Evolutionary conservation across 345 rosid species (phyloP), one percentile per base, ranked within the genome.

Genomic region (Murraya paniculata): DNA sequence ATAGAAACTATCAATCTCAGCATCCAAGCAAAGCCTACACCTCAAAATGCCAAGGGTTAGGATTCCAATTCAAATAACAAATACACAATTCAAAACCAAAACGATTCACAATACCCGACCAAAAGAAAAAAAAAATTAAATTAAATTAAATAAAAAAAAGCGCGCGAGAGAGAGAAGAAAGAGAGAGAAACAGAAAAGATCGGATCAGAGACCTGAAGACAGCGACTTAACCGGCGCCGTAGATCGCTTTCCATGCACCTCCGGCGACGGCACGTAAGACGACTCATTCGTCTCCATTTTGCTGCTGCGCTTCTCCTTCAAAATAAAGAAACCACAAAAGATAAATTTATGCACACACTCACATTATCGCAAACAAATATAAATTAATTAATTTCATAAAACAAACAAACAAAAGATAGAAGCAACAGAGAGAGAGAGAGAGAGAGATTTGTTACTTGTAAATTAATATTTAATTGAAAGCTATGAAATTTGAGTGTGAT

Each of bases 231-330:
- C 91, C 84, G 79, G 91, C 58, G 91, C 91, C 13, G 91, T 89
- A 78, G 98, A 88, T 87, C 94, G 83, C 80, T 88, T 82, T 61
- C 86, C 84, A 45, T 76, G 86, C 59, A 84, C 90, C 90, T 93
- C 99, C 56, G 98, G 97, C 22, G 95, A 91, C 56, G 92, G 90
- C 45, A 90, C 84, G 80, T 90, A 90, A 66, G 95, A 94, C 59
- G 95, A 89, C 83, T 92, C 99, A 41, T 93, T 94, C 62, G 97
- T 90, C 81, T 94, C 99, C 99, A 96, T 95, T 85, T 31, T 24
- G 27, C 66, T 36, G 53, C 66, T 56, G 62, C 73, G 2, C 71
- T 67, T 68, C 72, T 79, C 65, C 73, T 81, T 71, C 74, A 77
- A 76, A 6, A 33, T 31, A 48, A 38, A 41, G 24, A 39, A 58